These are phyloP conservation scores for Neoboletus subvelutipes DNA, from an alignment of 768 basidiomycete genomes.

Conservation along the genomic window DNA sequence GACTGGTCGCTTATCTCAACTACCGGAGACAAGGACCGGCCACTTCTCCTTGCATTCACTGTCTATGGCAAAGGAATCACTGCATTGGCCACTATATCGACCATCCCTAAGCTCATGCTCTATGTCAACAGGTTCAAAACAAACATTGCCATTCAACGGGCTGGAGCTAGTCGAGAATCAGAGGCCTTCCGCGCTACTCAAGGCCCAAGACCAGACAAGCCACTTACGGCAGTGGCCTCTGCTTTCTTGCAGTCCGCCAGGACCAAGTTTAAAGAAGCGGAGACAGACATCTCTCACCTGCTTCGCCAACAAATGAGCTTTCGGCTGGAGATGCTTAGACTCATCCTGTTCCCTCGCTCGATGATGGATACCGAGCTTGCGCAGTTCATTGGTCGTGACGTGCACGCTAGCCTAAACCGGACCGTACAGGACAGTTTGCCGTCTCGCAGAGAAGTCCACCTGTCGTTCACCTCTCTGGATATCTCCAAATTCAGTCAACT, in stretches of 20 bases:
- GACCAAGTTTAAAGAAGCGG: slow-evolving; percentile 67
- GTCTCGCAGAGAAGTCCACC: slow-evolving; percentile 60
- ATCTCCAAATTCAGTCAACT: slow-evolving; percentile 73
- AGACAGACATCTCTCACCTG: slow-evolving; percentile 54
- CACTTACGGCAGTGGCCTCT: slow-evolving; percentile 81
- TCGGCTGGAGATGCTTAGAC: slow-evolving; percentile 57
- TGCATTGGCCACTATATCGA: slow-evolving; percentile 66
- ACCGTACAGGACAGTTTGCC: slow-evolving; percentile 50
- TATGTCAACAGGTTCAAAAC: slow-evolving; percentile 73
- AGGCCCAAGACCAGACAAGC: slow-evolving; percentile 73
- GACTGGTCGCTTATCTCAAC: slow-evolving; percentile 68
- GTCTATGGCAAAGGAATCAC: slow-evolving; percentile 69
- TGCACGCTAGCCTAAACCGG: slow-evolving; percentile 71
- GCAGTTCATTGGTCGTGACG: slow-evolving; percentile 65
- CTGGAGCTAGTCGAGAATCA: slow-evolving; percentile 78
- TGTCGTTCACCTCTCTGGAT: slow-evolving; percentile 74
- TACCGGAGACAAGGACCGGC: slow-evolving; percentile 43
- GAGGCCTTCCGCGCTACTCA: slow-evolving; percentile 71
- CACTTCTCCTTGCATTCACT: slow-evolving; percentile 71
- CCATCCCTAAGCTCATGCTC: slow-evolving; percentile 73
- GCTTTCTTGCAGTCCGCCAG: slow-evolving; percentile 79
- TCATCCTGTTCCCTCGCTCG: slow-evolving; percentile 76
- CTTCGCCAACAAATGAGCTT: slow-evolving; percentile 77
- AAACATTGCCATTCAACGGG: slow-evolving; percentile 69
- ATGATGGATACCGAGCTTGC: slow-evolving; percentile 79